Base-by-base conservation (phyloP, 2,329 filamentous ascomycete genomes). In the Aspergillus ochraceoroseus region DNA sequence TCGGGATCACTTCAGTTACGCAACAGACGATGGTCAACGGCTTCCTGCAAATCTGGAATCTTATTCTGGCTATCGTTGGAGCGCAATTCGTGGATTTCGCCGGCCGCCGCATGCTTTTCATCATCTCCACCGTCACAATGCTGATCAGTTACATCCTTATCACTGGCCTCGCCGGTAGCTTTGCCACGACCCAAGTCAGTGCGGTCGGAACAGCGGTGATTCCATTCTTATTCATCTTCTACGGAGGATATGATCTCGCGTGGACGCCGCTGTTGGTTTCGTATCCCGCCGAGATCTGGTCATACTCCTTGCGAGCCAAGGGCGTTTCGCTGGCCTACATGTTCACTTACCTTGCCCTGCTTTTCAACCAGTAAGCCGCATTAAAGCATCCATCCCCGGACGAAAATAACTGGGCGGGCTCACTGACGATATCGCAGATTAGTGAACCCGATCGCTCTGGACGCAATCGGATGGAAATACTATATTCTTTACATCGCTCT, bases 241-340 rank as follows among this genome's bases (percentile, higher is more conserved):
- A 68, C 17, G 59, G 54, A 0, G 68, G 68, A 23, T 70, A 70
- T 37, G 67, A 63, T 0, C 58, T 68, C 22, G 67, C 63, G 1
- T 72, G 67, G 68, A 70, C 65, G 0, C 67, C 67, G 5, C 29
- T 71, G 29, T 60, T 70, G 2, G 66, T 70, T 0, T 67, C 66
- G 0, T 72, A 72, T 32, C 66, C 68, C 1, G 55, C 68, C 0
- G 68, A 71, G 45, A 54, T 71, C 5, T 62, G 68, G 4, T 63
- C 67, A 0, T 66, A 67, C 25, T 59, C 64, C 33, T 68, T 70
- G 60, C 62, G 67, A 5, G 67, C 67, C 36, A 70, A 69, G 53
- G 57, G n/a, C n/a, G n/a, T n/a, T n/a, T n/a, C 63, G 0, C 67
- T 63, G 62, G 61, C 61, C 0, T 66, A n/a, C n/a, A n/a, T n/a